A percentile compares a stretch with the other conserved stretches of the same genome.
Conservation (phyloP, 177 flowering plant species). For the Vitis hybrid region DNA sequence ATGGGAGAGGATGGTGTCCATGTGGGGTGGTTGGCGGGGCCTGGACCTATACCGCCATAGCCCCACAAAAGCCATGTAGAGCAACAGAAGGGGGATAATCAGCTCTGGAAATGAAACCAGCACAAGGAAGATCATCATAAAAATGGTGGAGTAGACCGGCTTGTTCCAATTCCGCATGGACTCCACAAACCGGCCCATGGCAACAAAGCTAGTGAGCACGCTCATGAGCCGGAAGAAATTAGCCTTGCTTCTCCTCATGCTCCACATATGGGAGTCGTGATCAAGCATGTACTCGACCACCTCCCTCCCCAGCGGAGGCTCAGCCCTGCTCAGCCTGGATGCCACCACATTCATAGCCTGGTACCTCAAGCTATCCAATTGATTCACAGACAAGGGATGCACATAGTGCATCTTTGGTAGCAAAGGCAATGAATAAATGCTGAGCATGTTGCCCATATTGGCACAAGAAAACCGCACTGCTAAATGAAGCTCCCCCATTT, state of each 20-base stretch:
- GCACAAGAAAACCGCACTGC: slow-evolving; percentile 63
- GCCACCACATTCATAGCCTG: slow-evolving; percentile 61
- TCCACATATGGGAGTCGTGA: slow-evolving; percentile 68
- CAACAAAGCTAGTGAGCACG: slow-evolving; percentile 44
- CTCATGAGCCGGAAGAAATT: slow-evolving; percentile 54
- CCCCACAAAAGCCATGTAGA: slow-evolving; percentile 43
- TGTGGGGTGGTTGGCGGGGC: slow-evolving; percentile 54
- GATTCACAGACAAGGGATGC: slow-evolving; percentile 50
- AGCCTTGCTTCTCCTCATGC: slow-evolving; percentile 78
- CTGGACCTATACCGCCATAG: slow-evolving; percentile 51
- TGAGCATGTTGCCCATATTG: slow-evolving; percentile 46
- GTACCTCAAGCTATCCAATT: slow-evolving; percentile 47
- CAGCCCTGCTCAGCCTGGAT: slow-evolving; percentile 49
- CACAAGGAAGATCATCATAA: slow-evolving; percentile 29
- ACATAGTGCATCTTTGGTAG: slow-evolving; percentile 72
- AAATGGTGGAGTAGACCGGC: slow-evolving; percentile 43
- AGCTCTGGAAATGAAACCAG: slow-evolving; percentile 55
- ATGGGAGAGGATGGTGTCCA: slow-evolving; percentile 60
- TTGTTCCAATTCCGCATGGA: slow-evolving; percentile 44
- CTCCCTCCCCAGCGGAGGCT: slow-evolving; percentile 62
- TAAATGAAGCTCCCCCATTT: slow-evolving; percentile 75
- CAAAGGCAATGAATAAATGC: slow-evolving; percentile 50
- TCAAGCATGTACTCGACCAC: slow-evolving; percentile 79
- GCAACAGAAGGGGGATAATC: slow-evolving; percentile 43
- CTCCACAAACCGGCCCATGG: slow-evolving; percentile 35